These are phyloP conservation scores for Mucor sp. DNA, from an alignment of 371 early-diverging fungal genomes.

Conservation along the genomic window DNA sequence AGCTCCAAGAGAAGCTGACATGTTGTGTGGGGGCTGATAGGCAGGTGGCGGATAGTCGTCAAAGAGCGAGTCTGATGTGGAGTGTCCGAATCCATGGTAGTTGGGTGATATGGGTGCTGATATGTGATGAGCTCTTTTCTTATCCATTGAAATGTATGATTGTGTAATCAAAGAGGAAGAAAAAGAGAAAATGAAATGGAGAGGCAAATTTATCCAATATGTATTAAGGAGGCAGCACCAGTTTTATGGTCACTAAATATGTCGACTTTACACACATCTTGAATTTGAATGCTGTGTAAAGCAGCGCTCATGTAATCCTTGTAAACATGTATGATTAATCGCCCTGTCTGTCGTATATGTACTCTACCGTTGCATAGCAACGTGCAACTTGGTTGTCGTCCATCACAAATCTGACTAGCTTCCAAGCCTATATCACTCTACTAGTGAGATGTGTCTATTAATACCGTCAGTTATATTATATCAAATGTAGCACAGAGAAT, in stretches of 20 bases:
- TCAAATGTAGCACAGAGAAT: slow-evolving; percentile 1
- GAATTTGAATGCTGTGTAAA: neutral
- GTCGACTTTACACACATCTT: neutral
- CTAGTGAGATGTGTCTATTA: neutral
- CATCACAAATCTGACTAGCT: neutral
- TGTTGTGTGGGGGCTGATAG: slow-evolving; percentile 16
- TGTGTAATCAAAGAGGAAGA: neutral
- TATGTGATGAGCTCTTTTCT: slow-evolving; percentile 23
- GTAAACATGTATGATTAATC: neutral
- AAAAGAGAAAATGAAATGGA: slow-evolving; percentile 1
- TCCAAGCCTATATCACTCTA: neutral
- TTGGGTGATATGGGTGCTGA: slow-evolving; percentile 23
- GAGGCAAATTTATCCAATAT: neutral
- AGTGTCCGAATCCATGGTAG: slow-evolving; percentile 8
- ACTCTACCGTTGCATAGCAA: neutral
- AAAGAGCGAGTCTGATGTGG: slow-evolving; percentile 18
- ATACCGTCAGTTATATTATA: neutral
- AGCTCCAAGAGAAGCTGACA: neutral
- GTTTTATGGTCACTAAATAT: neutral
- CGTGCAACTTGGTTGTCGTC: neutral
- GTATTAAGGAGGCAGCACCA: neutral
- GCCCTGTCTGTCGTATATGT: neutral
- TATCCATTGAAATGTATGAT: neutral
- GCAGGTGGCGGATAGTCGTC: slow-evolving; percentile 28
- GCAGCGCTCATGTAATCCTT: neutral